phyloP scores from a whole-genome alignment of 2,329 filamentous ascomycete genomes.

The Didymella exigua region DNA sequence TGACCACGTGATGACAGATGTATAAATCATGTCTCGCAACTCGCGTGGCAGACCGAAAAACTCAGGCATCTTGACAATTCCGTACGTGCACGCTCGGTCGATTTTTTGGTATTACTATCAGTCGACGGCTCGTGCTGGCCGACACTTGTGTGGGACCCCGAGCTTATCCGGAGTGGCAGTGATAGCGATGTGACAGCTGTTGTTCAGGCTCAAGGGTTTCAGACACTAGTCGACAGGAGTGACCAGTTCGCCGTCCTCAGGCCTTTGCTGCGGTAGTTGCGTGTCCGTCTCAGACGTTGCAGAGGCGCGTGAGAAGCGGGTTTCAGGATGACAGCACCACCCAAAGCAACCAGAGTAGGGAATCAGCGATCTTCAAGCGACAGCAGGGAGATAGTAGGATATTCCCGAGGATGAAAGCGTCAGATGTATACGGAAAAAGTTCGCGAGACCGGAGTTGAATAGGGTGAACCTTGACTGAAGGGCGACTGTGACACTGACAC shows the following conservation, averaged over 20 bases:
- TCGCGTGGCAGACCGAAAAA: constrained; percentile 41
- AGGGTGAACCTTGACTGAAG: constrained; percentile 8
- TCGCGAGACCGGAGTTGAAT: constrained; percentile 8
- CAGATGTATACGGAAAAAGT: neutral
- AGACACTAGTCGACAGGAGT: neutral
- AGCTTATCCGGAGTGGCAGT: neutral
- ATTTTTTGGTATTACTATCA: neutral
- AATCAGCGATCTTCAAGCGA: neutral
- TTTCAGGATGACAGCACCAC: constrained; percentile 12
- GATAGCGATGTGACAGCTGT: constrained; percentile 13
- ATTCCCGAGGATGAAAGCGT: neutral
- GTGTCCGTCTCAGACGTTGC: constrained; percentile 9
- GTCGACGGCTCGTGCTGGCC: neutral
- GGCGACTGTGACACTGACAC: no score
- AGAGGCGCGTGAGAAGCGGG: constrained; percentile 2
- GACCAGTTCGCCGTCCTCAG: constrained; percentile 2
- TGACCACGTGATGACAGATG: constrained; percentile 31
- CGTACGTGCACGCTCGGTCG: neutral
- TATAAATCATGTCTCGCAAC: constrained; percentile 44
- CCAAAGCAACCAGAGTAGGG: neutral
- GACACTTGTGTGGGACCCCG: neutral
- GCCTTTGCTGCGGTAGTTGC: neutral
- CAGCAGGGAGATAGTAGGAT: neutral
- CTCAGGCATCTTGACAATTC: neutral
- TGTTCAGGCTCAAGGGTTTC: neutral